These are phyloP conservation scores for Tuber melanosporum DNA, from an alignment of 495 filamentous ascomycete genomes.

Conservation along the genomic window DNA sequence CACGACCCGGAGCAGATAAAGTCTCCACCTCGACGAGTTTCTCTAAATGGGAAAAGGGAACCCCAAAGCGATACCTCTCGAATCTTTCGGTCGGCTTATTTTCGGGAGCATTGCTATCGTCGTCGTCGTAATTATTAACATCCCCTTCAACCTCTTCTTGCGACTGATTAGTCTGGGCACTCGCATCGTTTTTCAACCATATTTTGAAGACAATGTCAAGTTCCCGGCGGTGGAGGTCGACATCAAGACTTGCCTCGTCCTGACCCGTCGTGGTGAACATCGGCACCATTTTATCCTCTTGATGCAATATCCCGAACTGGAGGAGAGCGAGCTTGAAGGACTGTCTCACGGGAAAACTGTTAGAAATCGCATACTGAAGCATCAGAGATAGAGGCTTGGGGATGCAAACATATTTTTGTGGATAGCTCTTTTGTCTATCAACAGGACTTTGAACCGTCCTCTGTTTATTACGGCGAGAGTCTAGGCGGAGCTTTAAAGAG, in stretches of 20 bases:
- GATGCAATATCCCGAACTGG: constrained; percentile 53
- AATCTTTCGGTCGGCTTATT: constrained; percentile 15
- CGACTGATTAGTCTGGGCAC: neutral
- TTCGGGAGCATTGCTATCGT: neutral
- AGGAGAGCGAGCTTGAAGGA: constrained; percentile 42
- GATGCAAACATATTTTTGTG: constrained; percentile 30
- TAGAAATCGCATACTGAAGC: neutral
- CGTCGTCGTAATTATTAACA: neutral
- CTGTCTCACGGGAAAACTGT: constrained; percentile 22
- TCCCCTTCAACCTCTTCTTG: neutral
- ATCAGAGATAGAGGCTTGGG: constrained; percentile 5
- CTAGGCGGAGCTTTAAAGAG: neutral
- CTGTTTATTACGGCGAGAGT: neutral
- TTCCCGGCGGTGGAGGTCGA: constrained; percentile 41
- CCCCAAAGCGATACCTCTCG: constrained; percentile 50
- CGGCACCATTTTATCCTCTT: constrained; percentile 47
- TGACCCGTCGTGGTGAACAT: constrained; percentile 44
- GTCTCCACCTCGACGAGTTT: constrained; percentile 47
- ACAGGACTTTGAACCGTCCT: constrained; percentile 15
- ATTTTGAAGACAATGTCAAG: constrained; percentile 42
- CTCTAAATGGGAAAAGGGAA: constrained; percentile 58
- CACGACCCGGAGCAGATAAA: constrained; percentile 40
- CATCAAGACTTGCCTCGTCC: constrained; percentile 36
- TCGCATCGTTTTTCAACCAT: constrained; percentile 10
- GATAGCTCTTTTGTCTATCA: constrained; percentile 23